These are phyloP conservation scores for Epichloe coenophiala DNA, from an alignment of 2,329 filamentous ascomycete species.

Conservation along the genomic window DNA sequence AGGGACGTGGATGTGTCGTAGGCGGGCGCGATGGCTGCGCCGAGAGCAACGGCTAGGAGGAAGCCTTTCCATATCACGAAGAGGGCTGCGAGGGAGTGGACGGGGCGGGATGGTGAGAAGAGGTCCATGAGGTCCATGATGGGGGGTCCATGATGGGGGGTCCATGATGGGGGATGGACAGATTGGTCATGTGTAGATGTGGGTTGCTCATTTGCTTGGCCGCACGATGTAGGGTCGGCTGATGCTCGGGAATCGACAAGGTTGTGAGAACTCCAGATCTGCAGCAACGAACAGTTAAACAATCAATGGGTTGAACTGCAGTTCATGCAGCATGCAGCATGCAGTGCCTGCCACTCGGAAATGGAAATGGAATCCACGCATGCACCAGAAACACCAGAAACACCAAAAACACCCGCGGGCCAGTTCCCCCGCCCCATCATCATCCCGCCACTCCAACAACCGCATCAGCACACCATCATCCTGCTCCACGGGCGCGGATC, in stretches of 20 bases:
- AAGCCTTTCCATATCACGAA: conserved; percentile 56
- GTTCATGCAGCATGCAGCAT: no score
- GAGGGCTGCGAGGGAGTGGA: conserved; percentile 10
- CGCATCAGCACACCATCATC: conserved; percentile 31
- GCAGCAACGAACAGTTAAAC: no score
- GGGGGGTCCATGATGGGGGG: no score
- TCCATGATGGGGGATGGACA: not conserved
- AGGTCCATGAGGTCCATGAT: not conserved
- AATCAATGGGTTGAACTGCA: no score
- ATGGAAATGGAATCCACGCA: not conserved
- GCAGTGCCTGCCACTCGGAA: not conserved
- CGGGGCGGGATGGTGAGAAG: not conserved
- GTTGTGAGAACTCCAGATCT: no score
- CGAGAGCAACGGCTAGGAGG: conserved; percentile 47
- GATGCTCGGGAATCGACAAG: no score
- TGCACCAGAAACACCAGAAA: not conserved
- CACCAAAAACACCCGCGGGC: conserved; percentile 7
- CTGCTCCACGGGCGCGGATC: conserved; percentile 37
- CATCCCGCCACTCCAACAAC: conserved; percentile 11
- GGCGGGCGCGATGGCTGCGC: conserved; percentile 38
- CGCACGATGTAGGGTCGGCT: no score
- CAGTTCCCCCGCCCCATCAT: conserved; percentile 12
- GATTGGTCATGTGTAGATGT: not conserved
- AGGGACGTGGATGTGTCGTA: conserved; percentile 68
- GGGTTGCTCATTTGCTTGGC: not conserved